These are phyloP conservation scores for Hypsizygus marmoreus DNA, from an alignment of 768 basidiomycete genomes.

Conservation along the genomic window DNA sequence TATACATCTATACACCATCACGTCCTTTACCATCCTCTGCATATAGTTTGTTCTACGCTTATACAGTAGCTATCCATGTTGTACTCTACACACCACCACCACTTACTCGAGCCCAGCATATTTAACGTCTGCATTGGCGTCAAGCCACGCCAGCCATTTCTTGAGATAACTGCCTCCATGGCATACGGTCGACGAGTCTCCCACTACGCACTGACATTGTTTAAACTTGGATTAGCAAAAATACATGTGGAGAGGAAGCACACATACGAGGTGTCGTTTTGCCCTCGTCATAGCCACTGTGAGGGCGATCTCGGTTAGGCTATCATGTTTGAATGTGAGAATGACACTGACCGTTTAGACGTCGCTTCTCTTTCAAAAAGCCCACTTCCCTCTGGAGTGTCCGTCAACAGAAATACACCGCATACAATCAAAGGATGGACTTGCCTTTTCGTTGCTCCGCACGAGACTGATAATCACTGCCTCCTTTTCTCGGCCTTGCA, in stretches of 20 bases:
- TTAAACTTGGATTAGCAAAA: no score
- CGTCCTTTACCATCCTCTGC: no score
- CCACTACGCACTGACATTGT: conserved; percentile 74
- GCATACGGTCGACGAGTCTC: conserved; percentile 88
- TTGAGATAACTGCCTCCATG: conserved; percentile 86
- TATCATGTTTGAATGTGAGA: neutral
- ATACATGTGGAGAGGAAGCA: conserved; percentile 3
- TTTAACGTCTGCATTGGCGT: conserved; percentile 86
- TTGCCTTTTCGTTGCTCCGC: conserved; percentile 82
- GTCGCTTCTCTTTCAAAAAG: conserved; percentile 89
- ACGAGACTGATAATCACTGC: conserved; percentile 92
- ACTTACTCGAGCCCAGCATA: conserved; percentile 73
- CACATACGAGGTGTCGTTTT: conserved; percentile 80
- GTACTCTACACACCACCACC: no score
- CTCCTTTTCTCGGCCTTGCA: conserved; percentile 97
- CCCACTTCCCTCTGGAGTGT: conserved; percentile 78
- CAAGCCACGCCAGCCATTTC: conserved; percentile 90
- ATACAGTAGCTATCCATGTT: no score
- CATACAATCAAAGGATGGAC: conserved; percentile 12
- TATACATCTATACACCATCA: no score
- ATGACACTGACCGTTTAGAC: conserved; percentile 72
- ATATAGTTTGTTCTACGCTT: no score
- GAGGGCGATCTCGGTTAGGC: conserved; percentile 3
- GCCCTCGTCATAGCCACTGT: conserved; percentile 92
- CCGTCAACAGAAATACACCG: conserved; percentile 4